Evolutionary conservation across 129 eudicot species (phyloP).

Genomic region (Arctium lappa): DNA sequence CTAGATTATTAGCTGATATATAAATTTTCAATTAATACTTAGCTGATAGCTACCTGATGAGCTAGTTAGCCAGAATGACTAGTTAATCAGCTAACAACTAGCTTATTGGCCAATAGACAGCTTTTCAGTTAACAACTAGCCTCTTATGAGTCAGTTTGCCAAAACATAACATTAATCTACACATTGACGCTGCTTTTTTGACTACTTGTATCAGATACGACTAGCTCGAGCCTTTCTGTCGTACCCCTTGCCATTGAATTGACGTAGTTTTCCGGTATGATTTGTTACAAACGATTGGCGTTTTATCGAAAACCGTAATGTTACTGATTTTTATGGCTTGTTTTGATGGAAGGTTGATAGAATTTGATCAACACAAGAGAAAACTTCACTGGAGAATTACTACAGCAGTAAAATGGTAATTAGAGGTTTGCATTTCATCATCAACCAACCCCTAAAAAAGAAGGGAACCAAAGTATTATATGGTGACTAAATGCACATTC

Average conservation of each 20-base stretch:
- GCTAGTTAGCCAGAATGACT: too few species aligned
- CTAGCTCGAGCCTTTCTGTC: conserved; percentile 21
- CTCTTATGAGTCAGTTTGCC: too few species aligned
- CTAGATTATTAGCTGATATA: background rate
- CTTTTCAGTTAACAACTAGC: too few species aligned
- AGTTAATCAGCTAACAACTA: too few species aligned
- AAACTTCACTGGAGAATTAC: background rate
- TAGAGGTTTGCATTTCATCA: conserved; percentile 2
- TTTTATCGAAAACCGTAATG: background rate
- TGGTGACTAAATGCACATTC: conserved; percentile 9
- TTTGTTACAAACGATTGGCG: background rate
- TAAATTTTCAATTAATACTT: background rate
- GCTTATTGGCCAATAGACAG: too few species aligned
- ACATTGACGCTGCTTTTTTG: background rate
- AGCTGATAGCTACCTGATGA: background rate
- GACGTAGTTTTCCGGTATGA: conserved; percentile 35
- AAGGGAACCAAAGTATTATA: conserved; percentile 9
- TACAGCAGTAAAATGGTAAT: conserved; percentile 15
- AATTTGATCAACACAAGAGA: conserved; percentile 10
- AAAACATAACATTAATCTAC: background rate
- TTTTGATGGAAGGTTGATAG: conserved; percentile 33
- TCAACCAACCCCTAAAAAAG: background rate
- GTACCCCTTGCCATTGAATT: conserved; percentile 38
- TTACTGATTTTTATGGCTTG: conserved; percentile 1
- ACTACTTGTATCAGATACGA: conserved; percentile 31